Conservation (phyloP, 2,329 filamentous ascomycete species). For the Diaporthe citriasiana region DNA sequence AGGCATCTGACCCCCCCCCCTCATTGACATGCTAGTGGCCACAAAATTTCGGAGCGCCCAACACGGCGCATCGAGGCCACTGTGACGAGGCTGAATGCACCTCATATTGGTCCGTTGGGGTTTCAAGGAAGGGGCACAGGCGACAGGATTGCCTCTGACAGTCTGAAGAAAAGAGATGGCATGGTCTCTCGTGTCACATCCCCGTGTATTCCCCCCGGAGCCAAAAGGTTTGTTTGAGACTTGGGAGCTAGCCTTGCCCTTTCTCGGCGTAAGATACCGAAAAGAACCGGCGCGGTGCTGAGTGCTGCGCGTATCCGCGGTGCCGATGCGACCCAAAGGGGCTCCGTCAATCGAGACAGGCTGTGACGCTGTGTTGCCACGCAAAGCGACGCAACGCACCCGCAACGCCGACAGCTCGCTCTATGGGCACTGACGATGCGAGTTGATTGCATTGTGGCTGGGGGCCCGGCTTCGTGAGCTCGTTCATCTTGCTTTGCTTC, state of each 20-base stretch:
- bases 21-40: slow-evolving; percentile 35
- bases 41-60: slow-evolving; percentile 32
- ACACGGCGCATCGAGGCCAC: slow-evolving; percentile 36
- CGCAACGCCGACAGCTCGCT: slow-evolving; percentile 27
- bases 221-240: slow-evolving; percentile 35
- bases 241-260: slow-evolving; percentile 27
- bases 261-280: slow-evolving; percentile 31
- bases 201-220: slow-evolving; percentile 3
- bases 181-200: slow-evolving; percentile 31
- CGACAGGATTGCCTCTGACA: slow-evolving; percentile 31
- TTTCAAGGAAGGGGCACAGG: slow-evolving; percentile 34
- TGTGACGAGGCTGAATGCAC: slow-evolving; percentile 36
- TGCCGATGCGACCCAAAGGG: slow-evolving; percentile 29
- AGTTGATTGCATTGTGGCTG: slow-evolving; percentile 36
- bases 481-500: slow-evolving; percentile 26
- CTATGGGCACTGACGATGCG: slow-evolving; percentile 37
- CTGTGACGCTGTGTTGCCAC: slow-evolving; percentile 34
- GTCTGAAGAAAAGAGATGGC: slow-evolving; percentile 32
- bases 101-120: slow-evolving; percentile 29
- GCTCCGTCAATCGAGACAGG: slow-evolving; percentile 36
- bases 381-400: slow-evolving; percentile 33
- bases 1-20: slow-evolving; percentile 39
- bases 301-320: slow-evolving; percentile 14
- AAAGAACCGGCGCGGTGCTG: slow-evolving; percentile 28
- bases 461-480: slow-evolving; percentile 34